Evolutionary conservation across 441 rosid species (phyloP), one percentile per base, ranked within the genome.

Genomic region (Lepidium campestre): DNA sequence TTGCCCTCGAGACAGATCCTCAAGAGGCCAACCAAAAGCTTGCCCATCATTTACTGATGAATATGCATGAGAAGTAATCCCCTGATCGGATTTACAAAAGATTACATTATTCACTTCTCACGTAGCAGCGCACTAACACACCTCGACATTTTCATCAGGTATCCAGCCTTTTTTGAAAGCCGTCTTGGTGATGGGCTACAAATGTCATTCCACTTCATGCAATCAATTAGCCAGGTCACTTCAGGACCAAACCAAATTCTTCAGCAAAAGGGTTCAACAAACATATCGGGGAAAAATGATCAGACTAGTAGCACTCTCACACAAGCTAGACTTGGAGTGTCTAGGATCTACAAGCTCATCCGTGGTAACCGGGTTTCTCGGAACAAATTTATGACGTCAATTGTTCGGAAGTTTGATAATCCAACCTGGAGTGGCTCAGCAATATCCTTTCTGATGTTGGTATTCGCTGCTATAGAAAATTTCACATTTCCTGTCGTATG

Each of bases 141-240:
- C 57, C 35, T 53, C 46, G 55, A 49, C 70, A 57, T 75, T 34
- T 36, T 80, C 78, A 42, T 56, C 85, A 96, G 98, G 88, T 89
- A 96, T 82, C 98, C 98, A 37, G 87, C 98, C 0, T 96, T 93
- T 75, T 92, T 92, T 31, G 98, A 93, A 82, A 96, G 96, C 77
- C 98, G 97, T 36, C 80, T 96, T 40, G 98, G 99, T 52, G 99
- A 96, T 75, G 98, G 99, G 65, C 93, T 96, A 67, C 99, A 96
- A 75, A 77, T 85, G 87, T 96, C 98, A 62, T 93, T 88, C 80
- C 74, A 58, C 29, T 96, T 96, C 79, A 87, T 89, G 84, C 87
- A 83, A 65, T 79, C 91, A 55, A 68, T 90, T 15, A 75, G 74
- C 36, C 72, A 78, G 18, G 68, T 65, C 64, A 71, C 88, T 63